Percentiles rank a stretch among this genome's conserved stretches.
These are phyloP conservation scores for Talaromyces sp. DNA, from an alignment of 2,329 filamentous ascomycete species.

Conservation along the genomic window DNA sequence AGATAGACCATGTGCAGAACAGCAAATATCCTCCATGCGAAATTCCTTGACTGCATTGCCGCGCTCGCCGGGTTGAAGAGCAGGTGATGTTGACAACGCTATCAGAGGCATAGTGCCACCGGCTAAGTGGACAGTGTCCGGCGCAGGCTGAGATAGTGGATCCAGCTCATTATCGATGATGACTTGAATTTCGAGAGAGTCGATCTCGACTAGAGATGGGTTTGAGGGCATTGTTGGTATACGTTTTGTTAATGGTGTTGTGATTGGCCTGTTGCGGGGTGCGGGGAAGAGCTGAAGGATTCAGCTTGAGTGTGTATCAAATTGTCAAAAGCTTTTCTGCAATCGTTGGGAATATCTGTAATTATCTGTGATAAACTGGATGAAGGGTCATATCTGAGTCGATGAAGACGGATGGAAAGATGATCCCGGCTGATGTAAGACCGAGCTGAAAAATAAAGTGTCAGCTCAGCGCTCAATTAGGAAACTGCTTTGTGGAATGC, in stretches of 20 bases:
- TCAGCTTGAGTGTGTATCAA: neutral
- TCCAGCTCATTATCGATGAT: conserved; percentile 59
- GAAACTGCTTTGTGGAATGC: neutral
- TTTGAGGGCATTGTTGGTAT: neutral
- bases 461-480: neutral
- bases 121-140: conserved; percentile 44
- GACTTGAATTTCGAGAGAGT: conserved; percentile 50
- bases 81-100: conserved; percentile 37
- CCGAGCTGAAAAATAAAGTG: neutral
- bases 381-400: neutral
- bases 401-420: neutral
- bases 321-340: neutral
- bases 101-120: conserved; percentile 46
- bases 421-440: neutral
- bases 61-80: conserved; percentile 32
- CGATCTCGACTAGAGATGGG: conserved; percentile 40
- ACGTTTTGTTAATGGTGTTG: neutral
- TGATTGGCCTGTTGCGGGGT: neutral
- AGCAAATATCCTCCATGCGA: conserved; percentile 53
- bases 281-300: neutral
- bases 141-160: conserved; percentile 50
- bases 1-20: conserved; percentile 56
- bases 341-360: too few species aligned
- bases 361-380: too few species aligned
- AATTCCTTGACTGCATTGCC: conserved; percentile 48